Evolutionary conservation across 2,329 filamentous ascomycete genomes (phyloP), one percentile per base, ranked within the genome.

Genomic region (Gaeumannomyces sp.): DNA sequence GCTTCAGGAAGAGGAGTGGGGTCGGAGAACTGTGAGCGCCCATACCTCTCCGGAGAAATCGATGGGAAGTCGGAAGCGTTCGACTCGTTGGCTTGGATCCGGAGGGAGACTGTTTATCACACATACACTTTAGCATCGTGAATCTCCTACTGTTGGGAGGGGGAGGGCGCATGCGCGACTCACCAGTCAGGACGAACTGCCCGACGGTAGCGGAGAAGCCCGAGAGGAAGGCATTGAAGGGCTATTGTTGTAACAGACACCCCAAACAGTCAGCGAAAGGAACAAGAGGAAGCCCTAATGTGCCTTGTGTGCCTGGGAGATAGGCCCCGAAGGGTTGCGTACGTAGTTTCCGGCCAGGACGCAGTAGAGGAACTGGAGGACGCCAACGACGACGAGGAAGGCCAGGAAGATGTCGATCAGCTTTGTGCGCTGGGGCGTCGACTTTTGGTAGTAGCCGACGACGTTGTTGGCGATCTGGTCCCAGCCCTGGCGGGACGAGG

Each of bases 141-240:
- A 29, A 13, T 5, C 57, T 25, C 27, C 22, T 25, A 14, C 14
- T n/a, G 33, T 14, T 45, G n/a, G 4, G 19, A n/a, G 3, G 7
- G 38, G 60, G 16, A 6, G 14, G 60, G 28, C 29, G 16, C 16
- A 27, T 16, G 38, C 25, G 45, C 19, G 27, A 81, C 80, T 73
- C 88, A 82, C 92, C 92, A 62, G 95, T 97, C 71, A 99, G 86
- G 68, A 99, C 95, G 76, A 99, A 99, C 76, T 99, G 95, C 67
- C 95, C 95, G 68, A 99, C 94, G 1, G 94, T 95, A 22, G 94
- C 92, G 67, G 87, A 89, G 81, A 99, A 99, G 61, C 95, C 96
- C 38, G 93, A 92, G 38, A 99, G 87, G 81, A 99, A 99, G 69
- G 96, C 95, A 77, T 99, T 99, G 84, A 99, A 99, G 13, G 95